Base-by-base conservation (phyloP, 352 stramenopile genomes). In the Globisporangium cylindrosporum region DNA sequence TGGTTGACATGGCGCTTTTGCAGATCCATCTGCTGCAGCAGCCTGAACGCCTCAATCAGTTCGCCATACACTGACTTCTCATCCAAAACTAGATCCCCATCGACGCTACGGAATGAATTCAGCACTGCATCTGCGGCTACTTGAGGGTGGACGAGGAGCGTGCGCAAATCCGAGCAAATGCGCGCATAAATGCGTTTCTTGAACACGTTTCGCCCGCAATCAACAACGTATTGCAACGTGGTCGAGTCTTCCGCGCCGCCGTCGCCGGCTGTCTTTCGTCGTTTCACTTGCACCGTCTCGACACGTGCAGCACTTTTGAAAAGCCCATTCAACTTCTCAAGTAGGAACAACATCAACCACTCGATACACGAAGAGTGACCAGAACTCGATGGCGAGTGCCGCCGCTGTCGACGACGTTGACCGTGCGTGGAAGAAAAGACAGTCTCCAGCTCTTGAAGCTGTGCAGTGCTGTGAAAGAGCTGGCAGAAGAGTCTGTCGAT, bases 401-500 rank as follows among this genome's bases (percentile, higher is more conserved):
- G 63, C n/a, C 25, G 63, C 51, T 34, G 53, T 20, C 34, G 62
- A 24, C 62, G 62, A 18, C 41, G 27, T 32, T 57, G 46, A 22
- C 15, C 36, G 34, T 67, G 53, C 24, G 48, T 67, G 18, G 64
- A 46, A 18, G 66, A 49, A 20, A 89, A 91, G 0, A 82, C 64
- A 4, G 63, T 72, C 56, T 94, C 84, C 10, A 94, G 75, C 55
- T 91, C 81, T 8, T 81, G 77, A 2, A 95, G 72, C 61, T 95
- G 87, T 20, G 84, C 82, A 0, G 85, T 86, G 61, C 84, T 93
- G 66, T 95, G 87, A 67, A 95, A 95, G 10, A 95, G 75, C 66
- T 95, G 87, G 59, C 87, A 95, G 46, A 95, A 95, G 0, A 95
- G 67, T 29, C 87, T 84, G 60, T 95, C 87, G 53, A 95, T 91